These are phyloP conservation scores for Colletotrichum camelliae DNA, from an alignment of 2,329 filamentous ascomycete genomes.

Conservation along the genomic window DNA sequence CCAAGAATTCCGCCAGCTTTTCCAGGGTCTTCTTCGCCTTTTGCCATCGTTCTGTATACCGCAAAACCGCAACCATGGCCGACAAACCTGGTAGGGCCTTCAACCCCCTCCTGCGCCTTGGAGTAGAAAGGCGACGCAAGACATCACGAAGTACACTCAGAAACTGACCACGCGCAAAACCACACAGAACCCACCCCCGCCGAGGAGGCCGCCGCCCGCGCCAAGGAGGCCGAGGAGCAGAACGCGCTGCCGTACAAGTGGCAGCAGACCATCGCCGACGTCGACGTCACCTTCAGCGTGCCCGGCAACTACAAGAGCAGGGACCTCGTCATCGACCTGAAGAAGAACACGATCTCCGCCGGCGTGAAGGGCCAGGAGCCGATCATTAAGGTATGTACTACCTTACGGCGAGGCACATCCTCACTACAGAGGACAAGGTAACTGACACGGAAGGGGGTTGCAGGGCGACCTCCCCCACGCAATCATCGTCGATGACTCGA, in stretches of 20 bases:
- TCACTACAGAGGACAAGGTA: not conserved
- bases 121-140: not conserved
- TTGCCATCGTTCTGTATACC: constrained; percentile 12
- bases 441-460: not conserved
- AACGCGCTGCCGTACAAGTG: constrained; percentile 94
- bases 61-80: constrained; percentile 37
- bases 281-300: constrained; percentile 80
- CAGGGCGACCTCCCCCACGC: constrained; percentile 86
- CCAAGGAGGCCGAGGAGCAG: constrained; percentile 86
- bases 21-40: constrained; percentile 22
- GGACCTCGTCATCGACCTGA: constrained; percentile 84
- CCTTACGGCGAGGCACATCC: accelerated
- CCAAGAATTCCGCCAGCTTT: constrained; percentile 23
- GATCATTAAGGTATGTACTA: constrained; percentile 72
- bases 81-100: constrained; percentile 35
- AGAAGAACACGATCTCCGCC: constrained; percentile 78
- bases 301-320: constrained; percentile 83
- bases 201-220: constrained; percentile 63
- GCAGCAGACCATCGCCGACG: constrained; percentile 89
- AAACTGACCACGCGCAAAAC: not conserved
- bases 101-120: no score
- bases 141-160: not conserved
- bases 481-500: constrained; percentile 84
- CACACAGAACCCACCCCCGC: constrained; percentile 57
- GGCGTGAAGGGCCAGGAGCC: constrained; percentile 88